phyloP scores from a whole-genome alignment of 768 basidiomycete genomes.

The Clitopilus hobsonii region DNA sequence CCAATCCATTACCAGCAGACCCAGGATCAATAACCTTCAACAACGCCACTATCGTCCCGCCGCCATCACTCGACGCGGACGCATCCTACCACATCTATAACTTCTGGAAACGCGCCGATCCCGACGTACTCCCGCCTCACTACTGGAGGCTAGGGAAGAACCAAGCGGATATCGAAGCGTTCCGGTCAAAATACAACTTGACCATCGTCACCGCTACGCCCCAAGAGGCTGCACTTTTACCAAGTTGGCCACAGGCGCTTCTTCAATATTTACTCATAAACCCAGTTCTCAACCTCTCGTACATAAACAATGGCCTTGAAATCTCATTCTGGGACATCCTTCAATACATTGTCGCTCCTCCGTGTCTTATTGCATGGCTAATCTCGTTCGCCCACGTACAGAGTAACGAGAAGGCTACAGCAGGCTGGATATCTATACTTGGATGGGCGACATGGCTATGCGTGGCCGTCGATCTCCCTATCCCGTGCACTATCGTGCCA shows the following conservation, averaged over 20 bases:
- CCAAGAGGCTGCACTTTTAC: not conserved
- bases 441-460: not conserved
- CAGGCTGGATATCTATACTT: not conserved
- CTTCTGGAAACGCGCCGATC: not conserved
- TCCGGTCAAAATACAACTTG: not conserved
- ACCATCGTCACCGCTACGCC: not conserved
- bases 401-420: not conserved
- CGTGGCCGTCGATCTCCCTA: not conserved
- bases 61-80: not conserved
- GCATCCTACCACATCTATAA: not conserved
- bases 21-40: not conserved
- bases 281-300: not conserved
- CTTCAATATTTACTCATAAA: not conserved
- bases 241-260: not conserved
- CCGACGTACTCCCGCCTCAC: not conserved
- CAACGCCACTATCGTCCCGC: not conserved
- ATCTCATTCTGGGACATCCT: not conserved
- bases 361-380: not conserved
- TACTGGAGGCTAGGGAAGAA: not conserved
- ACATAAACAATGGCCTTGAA: not conserved
- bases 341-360: not conserved
- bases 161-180: not conserved
- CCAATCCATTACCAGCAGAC: not conserved
- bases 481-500: not conserved
- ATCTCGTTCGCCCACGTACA: not conserved